Evolutionary conservation across 192 early-diverging fungal species (phyloP), one percentile per base, ranked within the genome.

Genomic region (Spizellomyces sp.): DNA sequence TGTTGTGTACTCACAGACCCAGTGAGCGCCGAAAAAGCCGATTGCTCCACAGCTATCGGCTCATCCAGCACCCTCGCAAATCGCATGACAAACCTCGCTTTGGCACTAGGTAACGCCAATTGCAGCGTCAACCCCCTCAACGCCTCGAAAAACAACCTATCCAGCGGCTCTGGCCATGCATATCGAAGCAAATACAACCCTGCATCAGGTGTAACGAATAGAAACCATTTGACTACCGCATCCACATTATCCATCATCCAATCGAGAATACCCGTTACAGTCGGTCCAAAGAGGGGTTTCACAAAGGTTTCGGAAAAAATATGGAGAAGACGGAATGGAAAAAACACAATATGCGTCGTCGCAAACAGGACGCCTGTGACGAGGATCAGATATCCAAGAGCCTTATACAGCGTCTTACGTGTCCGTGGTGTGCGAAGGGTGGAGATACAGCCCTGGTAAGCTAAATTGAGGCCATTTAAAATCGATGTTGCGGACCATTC

Each of bases 91-190:
- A 74, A 67, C 43, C 58, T 50, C 42, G 73, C 45, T 21, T 67
- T 45, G 36, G 42, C 50, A 36, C 5, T 21, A 3, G 47, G 70
- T 21, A 52, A 8, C 0, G 50, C 44, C 47, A 45, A n/a, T 15
- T 14, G 19, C 3, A 66, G 27, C 43, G 50, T 45, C 6, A 66
- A 12, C 0, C 58, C 64, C 15, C 73, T 22, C 57, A 79, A 65
- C 21, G 77, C 59, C 10, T 75, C 73, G 21, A 71, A 66, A 45
- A 79, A 79, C 50, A 79, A 41, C 43, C 52, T 22, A 52, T 79
- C 77, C 62, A 79, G 63, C 44, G 77, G 77, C 8, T 55, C 73
- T 50, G 77, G 77, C n/a, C 42, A 79, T 19, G 52, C 50, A 52
- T 79, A 79, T n/a, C 77, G 57, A 6, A 73, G 41, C 6, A 78